Conservation (phyloP, 1,139 yeast species). For the Diutina mesorugosa region DNA sequence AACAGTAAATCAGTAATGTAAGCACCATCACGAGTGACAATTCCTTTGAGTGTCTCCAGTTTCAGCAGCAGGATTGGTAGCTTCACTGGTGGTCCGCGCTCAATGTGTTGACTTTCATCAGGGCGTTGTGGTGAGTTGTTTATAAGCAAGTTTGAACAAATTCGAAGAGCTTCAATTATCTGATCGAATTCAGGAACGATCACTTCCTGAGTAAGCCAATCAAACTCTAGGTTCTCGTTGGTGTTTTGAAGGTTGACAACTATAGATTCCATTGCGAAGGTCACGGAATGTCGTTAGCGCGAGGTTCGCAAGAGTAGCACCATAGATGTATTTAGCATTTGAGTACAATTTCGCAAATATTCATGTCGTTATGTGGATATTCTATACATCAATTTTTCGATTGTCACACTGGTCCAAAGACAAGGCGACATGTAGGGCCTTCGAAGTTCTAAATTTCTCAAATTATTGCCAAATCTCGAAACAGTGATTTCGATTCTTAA, state of each 20-base stretch:
- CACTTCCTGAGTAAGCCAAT: conserved; percentile 23
- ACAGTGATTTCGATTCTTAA: not conserved
- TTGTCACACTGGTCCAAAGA: no score
- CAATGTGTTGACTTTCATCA: conserved; percentile 13
- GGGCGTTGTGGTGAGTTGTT: conserved; percentile 29
- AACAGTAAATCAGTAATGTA: conserved; percentile 20
- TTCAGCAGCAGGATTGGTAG: conserved; percentile 26
- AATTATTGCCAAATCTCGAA: no score
- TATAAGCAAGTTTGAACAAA: conserved; percentile 24
- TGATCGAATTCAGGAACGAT: conserved; percentile 27
- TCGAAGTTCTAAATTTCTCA: no score
- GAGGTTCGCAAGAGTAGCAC: not conserved
- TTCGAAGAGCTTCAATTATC: conserved; percentile 25
- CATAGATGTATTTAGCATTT: no score
- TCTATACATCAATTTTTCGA: no score
- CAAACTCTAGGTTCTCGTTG: conserved; percentile 16
- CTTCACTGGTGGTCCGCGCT: conserved; percentile 26
- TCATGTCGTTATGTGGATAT: no score
- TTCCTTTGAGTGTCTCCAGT: conserved; percentile 29
- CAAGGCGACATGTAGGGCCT: no score
- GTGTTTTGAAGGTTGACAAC: not conserved
- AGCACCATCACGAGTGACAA: conserved; percentile 29
- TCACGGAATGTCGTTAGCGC: not conserved
- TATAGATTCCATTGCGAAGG: not conserved
- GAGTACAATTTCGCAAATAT: no score